phyloP scores from a whole-genome alignment of 2,329 filamentous ascomycete species.

The Colletotrichum sp. region DNA sequence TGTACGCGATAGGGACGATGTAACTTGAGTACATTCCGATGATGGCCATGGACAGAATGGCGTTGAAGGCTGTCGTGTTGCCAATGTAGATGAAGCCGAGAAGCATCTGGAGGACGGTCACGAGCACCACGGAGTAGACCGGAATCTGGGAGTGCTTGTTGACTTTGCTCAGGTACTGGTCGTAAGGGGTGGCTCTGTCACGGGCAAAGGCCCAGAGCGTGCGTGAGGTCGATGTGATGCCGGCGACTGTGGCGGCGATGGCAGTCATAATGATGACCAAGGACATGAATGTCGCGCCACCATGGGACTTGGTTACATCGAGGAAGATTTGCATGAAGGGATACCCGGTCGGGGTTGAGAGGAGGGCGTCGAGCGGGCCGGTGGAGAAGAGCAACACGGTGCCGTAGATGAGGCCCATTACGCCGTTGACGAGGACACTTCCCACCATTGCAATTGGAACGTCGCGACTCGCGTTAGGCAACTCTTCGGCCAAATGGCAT shows the following conservation, averaged over 20 bases:
- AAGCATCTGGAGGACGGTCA: slow-evolving; percentile 30
- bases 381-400: slow-evolving; percentile 49
- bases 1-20: slow-evolving; percentile 40
- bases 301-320: slow-evolving; percentile 29
- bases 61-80: slow-evolving; percentile 46
- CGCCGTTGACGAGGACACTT: slow-evolving; percentile 43
- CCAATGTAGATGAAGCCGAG: slow-evolving; percentile 45
- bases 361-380: slow-evolving; percentile 40
- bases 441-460: slow-evolving; percentile 39
- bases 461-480: slow-evolving; percentile 35
- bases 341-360: slow-evolving; percentile 45
- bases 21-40: slow-evolving; percentile 49
- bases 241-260: slow-evolving; percentile 33
- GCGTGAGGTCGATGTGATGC: slow-evolving; percentile 38
- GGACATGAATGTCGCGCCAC: slow-evolving; percentile 32
- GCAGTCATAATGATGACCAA: slow-evolving; percentile 31
- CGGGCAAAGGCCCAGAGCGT: slow-evolving; percentile 45
- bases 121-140: slow-evolving; percentile 28
- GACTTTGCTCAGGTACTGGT: slow-evolving; percentile 39
- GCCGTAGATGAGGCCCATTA: slow-evolving; percentile 47
- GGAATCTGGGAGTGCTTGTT: slow-evolving; percentile 36
- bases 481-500: slow-evolving; percentile 36
- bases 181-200: slow-evolving; percentile 40
- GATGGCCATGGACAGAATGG: slow-evolving; percentile 45
- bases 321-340: slow-evolving; percentile 47